Base-by-base conservation (phyloP, 345 rosid genomes). In the Triadica sebifera region DNA sequence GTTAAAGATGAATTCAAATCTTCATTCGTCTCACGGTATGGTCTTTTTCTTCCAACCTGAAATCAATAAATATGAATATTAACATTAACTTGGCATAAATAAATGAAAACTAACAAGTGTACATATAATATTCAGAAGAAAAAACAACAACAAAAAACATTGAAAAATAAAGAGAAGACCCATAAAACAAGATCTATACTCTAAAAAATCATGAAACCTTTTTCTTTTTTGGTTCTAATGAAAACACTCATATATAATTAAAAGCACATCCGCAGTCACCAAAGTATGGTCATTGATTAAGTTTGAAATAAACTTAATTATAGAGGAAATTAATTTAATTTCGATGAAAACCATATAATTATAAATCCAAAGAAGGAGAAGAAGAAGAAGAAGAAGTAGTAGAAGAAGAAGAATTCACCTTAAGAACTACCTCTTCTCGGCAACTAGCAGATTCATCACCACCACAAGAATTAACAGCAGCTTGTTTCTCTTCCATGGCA, bases 11-110 rank as follows among this genome's bases (percentile, higher is more conserved):
- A 80, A 45, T 71, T 82, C 69, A 22, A 19, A 45, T 75, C 77
- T 29, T 75, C 74, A n/a, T n/a, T n/a, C n/a, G 49, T 76, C 29
- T 82, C 80, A 68, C 24, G 61, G 34, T 19, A 19, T 3, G 63
- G 53, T 59, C 85, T 76, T 52, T 67, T 76, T 4, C 73, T 71
- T 75, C 83, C 84, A 41, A 65, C 76, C 87, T 84, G 81, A 49
- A 77, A 38, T 39, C 9, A 73, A 20, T 16, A 29, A 29, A 15
- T 13, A 60, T 15, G 4, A 4, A 60, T 10, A 58, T 3, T 8
- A 34, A 39, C 22, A 50, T 62, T 7, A 25, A 37, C 17, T 29
- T 46, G n/a, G 37, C 66, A 34, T 62, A 73, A 45, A 15, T 46
- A 22, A 2, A 39, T 69, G 1, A n/a, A 46, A 72, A 10, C 68